A percentile compares a stretch with the other conserved stretches of the same genome.
Evolutionary conservation across 2,329 filamentous ascomycete species (phyloP).

Genomic region (Ophioceras dolichostomum): DNA sequence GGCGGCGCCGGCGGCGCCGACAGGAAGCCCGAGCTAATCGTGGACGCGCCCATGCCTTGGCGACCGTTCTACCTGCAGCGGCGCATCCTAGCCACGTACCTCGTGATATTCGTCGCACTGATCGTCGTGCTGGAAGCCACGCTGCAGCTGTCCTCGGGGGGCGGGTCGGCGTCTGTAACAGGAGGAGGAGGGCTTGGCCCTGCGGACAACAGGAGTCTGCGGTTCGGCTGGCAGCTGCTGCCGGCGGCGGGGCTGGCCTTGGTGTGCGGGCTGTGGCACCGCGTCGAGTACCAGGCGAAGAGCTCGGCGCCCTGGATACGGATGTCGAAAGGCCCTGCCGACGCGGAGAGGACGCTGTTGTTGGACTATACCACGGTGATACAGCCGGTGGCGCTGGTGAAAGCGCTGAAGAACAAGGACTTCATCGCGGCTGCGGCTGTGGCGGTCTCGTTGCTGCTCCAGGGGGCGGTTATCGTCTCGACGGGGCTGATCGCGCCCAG

Average conservation of each 20-base stretch:
- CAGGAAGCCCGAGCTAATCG: conserved; percentile 11
- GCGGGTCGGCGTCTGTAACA: conserved; percentile 10
- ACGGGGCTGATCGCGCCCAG: conserved; percentile 22
- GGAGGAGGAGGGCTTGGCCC: conserved; percentile 10
- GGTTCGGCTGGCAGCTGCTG: conserved; percentile 24
- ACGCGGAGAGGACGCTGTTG: conserved; percentile 19
- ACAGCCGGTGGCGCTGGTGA: conserved; percentile 14
- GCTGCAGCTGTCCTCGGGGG: conserved; percentile 18
- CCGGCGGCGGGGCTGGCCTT: conserved; percentile 20
- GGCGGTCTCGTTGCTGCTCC: conserved; percentile 16
- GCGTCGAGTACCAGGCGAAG: conserved; percentile 26
- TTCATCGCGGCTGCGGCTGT: conserved; percentile 17
- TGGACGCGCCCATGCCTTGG: conserved; percentile 18
- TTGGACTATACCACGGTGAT: conserved; percentile 20
- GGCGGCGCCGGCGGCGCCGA: not conserved
- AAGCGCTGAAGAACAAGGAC: conserved; percentile 19
- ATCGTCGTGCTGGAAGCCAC: conserved; percentile 17
- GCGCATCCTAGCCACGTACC: conserved; percentile 17
- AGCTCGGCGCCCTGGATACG: conserved; percentile 23
- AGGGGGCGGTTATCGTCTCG: conserved; percentile 20
- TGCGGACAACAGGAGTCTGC: conserved; percentile 6
- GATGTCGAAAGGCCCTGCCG: conserved; percentile 15
- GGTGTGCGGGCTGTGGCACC: conserved; percentile 19
- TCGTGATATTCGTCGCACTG: conserved; percentile 14
- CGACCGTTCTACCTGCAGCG: conserved; percentile 22